phyloP scores from a whole-genome alignment of 2,329 filamentous ascomycete species.

The Ciborinia camelliae region DNA sequence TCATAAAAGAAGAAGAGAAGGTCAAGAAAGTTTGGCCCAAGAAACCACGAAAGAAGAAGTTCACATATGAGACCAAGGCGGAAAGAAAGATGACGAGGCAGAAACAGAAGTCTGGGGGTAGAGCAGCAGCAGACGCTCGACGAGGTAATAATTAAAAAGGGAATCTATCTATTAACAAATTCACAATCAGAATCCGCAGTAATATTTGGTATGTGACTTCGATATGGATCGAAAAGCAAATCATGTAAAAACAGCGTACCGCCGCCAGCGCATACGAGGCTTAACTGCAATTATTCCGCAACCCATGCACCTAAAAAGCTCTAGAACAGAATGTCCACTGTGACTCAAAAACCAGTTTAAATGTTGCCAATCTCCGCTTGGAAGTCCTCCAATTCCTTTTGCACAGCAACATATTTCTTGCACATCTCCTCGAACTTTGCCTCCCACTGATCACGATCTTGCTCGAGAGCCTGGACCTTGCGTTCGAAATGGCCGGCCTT shows the following conservation, averaged over 20 bases:
- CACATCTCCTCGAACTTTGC: conserved; percentile 96
- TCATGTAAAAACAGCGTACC: conserved; percentile 30
- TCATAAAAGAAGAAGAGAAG: conserved; percentile 36
- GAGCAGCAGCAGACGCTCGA: conserved; percentile 37
- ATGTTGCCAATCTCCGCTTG: conserved; percentile 91
- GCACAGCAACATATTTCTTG: conserved; percentile 77
- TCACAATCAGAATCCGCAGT: conserved; percentile 20
- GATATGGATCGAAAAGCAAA: conserved; percentile 30
- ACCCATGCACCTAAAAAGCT: conserved; percentile 24
- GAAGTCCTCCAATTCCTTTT: conserved; percentile 91
- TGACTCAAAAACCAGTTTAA: conserved; percentile 44
- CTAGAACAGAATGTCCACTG: conserved; percentile 22
- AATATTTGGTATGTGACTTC: conserved; percentile 27
- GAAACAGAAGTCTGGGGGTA: conserved; percentile 67
- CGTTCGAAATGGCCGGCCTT: conserved; percentile 99
- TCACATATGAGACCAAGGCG: conserved; percentile 85
- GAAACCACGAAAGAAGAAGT: conserved; percentile 85
- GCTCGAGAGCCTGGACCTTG: conserved; percentile 95
- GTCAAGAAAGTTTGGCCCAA: conserved; percentile 48
- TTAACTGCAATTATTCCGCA: conserved; percentile 31
- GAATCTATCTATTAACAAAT: conserved; percentile 21
- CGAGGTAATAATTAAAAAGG: conserved; percentile 33
- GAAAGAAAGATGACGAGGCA: conserved; percentile 72
- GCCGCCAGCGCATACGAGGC: conserved; percentile 33
- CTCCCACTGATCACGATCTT: conserved; percentile 91